These are phyloP conservation scores for Basipetospora chlamydospora DNA, from an alignment of 2,329 filamentous ascomycete species.

Conservation along the genomic window DNA sequence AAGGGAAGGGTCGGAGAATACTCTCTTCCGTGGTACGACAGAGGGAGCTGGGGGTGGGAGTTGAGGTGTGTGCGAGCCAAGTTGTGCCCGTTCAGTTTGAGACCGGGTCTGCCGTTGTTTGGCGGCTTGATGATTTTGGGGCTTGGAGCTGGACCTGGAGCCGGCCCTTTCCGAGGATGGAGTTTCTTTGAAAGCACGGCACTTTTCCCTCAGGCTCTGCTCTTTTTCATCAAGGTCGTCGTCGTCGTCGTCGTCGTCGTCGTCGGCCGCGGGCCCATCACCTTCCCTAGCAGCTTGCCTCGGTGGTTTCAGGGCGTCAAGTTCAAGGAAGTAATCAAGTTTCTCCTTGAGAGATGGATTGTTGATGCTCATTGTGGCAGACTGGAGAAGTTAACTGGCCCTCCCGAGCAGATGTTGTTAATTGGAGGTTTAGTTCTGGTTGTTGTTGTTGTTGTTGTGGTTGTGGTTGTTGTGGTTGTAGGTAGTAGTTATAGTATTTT, in stretches of 20 bases:
- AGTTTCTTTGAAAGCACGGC: no score
- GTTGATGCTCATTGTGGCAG: no score
- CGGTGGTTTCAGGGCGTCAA: neutral
- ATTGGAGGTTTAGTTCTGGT: no score
- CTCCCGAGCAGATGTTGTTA: no score
- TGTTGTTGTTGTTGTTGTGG: no score
- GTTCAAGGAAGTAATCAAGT: neutral
- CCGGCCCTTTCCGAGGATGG: no score
- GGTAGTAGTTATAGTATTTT: no score
- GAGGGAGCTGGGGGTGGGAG: constrained; percentile 13
- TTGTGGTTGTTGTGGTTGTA: no score
- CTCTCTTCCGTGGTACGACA: constrained; percentile 6
- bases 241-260: neutral
- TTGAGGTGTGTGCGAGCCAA: neutral
- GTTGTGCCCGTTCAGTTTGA: no score
- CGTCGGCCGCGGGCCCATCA: neutral
- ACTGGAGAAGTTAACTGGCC: no score
- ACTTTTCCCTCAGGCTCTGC: constrained; percentile 1
- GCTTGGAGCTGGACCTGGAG: neutral
- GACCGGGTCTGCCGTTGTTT: no score
- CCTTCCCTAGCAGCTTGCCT: neutral
- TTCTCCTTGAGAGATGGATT: neutral
- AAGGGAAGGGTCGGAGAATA: constrained; percentile 3
- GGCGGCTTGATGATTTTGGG: no score
- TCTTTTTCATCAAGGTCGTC: constrained; percentile 3